Percentiles rank a stretch among this genome's conserved stretches.
Evolutionary conservation across 805 yeast genomes (phyloP).

Genomic region (Lipomyces kockii): DNA sequence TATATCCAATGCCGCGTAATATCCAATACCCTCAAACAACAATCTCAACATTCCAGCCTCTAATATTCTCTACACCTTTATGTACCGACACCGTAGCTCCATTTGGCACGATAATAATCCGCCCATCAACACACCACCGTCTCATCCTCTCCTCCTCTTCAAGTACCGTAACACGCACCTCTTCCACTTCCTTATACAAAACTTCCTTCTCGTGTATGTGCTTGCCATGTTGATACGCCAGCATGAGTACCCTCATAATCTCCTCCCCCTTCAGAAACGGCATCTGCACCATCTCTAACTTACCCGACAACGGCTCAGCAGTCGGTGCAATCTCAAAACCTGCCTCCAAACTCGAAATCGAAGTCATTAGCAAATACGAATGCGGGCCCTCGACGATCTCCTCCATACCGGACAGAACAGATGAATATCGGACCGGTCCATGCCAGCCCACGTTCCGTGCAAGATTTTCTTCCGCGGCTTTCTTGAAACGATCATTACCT

Average conservation of each 20-base stretch:
- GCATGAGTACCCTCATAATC: conserved; percentile 59
- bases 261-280: conserved; percentile 45
- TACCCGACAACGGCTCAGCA: conserved; percentile 52
- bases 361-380: conserved; percentile 64
- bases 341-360: conserved; percentile 62
- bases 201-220: conserved; percentile 60
- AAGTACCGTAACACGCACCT: conserved; percentile 41
- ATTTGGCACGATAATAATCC: conserved; percentile 48
- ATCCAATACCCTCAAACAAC: conserved; percentile 26
- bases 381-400: conserved; percentile 49
- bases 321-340: conserved; percentile 66
- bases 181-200: conserved; percentile 48
- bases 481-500: conserved; percentile 69
- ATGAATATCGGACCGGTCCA: conserved; percentile 47
- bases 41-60: conserved; percentile 37
- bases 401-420: conserved; percentile 18
- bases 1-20: not conserved
- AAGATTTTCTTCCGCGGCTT: conserved; percentile 67
- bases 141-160: conserved; percentile 50
- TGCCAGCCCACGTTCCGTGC: conserved; percentile 56
- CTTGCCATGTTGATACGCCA: conserved; percentile 60
- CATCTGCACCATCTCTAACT: conserved; percentile 56
- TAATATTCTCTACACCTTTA: conserved; percentile 27
- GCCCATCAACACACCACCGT: conserved; percentile 69
- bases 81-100: conserved; percentile 31